A percentile compares a stretch with the other conserved stretches of the same genome.
Evolutionary conservation across 768 basidiomycete species (phyloP).

Genomic region (Lentinula sp.): DNA sequence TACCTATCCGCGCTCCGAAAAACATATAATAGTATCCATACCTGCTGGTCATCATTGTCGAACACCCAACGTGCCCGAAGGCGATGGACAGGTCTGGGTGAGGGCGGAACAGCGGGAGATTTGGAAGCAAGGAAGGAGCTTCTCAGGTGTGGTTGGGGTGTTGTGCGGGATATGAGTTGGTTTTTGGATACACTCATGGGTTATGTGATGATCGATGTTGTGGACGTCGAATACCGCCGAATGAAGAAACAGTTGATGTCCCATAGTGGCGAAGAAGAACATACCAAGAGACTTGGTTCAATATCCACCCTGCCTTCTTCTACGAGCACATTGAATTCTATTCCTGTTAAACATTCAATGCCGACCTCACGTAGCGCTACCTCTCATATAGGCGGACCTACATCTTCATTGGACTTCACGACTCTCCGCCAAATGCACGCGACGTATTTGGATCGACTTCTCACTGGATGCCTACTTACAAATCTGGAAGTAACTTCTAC

Average conservation of each 20-base stretch:
- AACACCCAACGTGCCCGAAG: slow-evolving; percentile 80
- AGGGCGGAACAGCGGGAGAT: slow-evolving; percentile 78
- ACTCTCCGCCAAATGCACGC: slow-evolving; percentile 79
- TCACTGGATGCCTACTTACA: slow-evolving; percentile 74
- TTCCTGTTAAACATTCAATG: slow-evolving; percentile 5
- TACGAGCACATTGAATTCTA: slow-evolving; percentile 8
- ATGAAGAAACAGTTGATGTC: slow-evolving; percentile 51
- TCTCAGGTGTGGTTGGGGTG: slow-evolving; percentile 79
- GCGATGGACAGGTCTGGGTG: slow-evolving; percentile 81
- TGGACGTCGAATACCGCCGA: slow-evolving; percentile 75
- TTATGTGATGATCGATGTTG: slow-evolving; percentile 88
- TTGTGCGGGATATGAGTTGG: slow-evolving; percentile 86
- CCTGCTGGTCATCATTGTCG: slow-evolving; percentile 81
- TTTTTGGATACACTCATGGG: slow-evolving; percentile 79
- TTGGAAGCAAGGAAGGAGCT: slow-evolving; percentile 56
- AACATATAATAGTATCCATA: slow-evolving; percentile 73
- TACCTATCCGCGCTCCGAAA: slow-evolving; percentile 82
- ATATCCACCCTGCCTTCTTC: slow-evolving; percentile 9
- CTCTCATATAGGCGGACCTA: slow-evolving; percentile 12
- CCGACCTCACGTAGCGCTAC: slow-evolving; percentile 20
- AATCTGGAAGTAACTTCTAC: slow-evolving; percentile 56
- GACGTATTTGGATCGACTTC: slow-evolving; percentile 71
- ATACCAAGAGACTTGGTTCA: background rate
- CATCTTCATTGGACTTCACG: slow-evolving; percentile 67
- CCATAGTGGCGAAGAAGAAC: slow-evolving; percentile 13